Base-by-base conservation (phyloP, 805 yeast genomes). In the Kluyveromyces nonfermentans region DNA sequence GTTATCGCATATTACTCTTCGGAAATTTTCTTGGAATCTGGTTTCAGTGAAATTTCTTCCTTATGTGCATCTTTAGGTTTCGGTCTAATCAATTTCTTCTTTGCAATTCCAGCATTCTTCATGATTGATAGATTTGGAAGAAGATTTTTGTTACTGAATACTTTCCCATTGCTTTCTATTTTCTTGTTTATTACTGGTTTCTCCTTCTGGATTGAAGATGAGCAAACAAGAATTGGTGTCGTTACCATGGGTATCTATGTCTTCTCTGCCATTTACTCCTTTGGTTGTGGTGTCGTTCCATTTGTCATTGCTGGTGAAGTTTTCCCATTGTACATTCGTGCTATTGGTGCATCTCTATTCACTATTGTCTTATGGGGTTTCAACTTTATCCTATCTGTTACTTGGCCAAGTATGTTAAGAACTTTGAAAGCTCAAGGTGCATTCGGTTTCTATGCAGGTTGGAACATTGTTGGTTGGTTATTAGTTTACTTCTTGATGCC, bases 271-370 rank as follows among this genome's bases (percentile, higher is more conserved):
- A 81, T 82, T 44, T 86, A 86, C 64, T 83, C 94, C 0, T 77
- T 85, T 3, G 90, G 94, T 44, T 86, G 83, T 61, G 95, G 95
- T 36, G 94, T 93, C 12, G 93, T 86, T 37, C 94, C 95, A 3
- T 86, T 86, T 67, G 82, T 93, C 2, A 84, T 86, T 58, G 80
- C 88, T 19, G 94, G 95, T 8, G 95, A 86, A 63, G 84, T 82
- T 54, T 76, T 82, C 68, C 86, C 90, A 47, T 69, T 85, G 55
- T 82, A 82, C 56, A 76, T 84, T 48, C 77, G 94, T 65, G 88
- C 85, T 51, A 65, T 84, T 42, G 89, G 90, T 43, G 82, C 86
- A 80, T 79, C 88, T 2, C 69, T 80, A 50, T 90, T 89, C 22
- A 80, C 89, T 25, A 81, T 85, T 17, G 77, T 82, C 16, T 70